These are phyloP conservation scores for Lactarius sanguifluus DNA, from an alignment of 768 basidiomycete species.

Conservation along the genomic window DNA sequence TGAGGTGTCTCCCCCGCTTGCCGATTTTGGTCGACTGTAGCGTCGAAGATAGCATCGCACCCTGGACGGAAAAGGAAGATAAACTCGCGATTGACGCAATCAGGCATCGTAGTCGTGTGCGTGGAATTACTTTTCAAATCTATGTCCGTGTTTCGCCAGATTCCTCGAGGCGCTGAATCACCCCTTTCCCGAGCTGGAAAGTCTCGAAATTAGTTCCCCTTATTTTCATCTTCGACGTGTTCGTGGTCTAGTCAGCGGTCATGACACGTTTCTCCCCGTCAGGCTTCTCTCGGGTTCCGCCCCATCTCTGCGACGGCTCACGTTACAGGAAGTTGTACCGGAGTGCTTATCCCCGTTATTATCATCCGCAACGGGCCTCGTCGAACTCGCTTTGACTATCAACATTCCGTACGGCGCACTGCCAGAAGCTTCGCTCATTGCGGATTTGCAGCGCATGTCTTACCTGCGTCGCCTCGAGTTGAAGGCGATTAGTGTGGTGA, in stretches of 20 bases:
- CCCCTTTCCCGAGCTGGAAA: slow-evolving; percentile 8
- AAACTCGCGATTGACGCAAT: background rate
- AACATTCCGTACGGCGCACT: no score
- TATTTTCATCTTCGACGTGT: no score
- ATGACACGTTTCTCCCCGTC: no score
- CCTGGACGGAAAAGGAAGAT: no score
- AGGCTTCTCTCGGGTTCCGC: background rate
- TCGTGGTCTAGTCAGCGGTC: no score
- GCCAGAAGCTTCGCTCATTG: background rate
- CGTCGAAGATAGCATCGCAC: no score
- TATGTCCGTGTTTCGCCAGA: background rate
- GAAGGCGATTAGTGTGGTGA: no score
- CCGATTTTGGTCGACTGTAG: slow-evolving; percentile 7
- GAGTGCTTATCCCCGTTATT: background rate
- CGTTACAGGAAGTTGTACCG: background rate
- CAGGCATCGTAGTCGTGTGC: background rate
- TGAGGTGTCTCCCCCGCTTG: background rate
- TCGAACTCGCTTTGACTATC: background rate
- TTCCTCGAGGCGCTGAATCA: background rate
- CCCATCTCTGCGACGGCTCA: slow-evolving; percentile 5
- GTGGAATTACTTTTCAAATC: background rate
- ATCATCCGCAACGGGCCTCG: slow-evolving; percentile 2
- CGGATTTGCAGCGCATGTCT: slow-evolving; percentile 1
- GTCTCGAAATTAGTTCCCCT: background rate
- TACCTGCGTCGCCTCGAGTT: background rate